phyloP scores from a whole-genome alignment of 2,329 filamentous ascomycete species.

The Colletotrichum liaoningense region DNA sequence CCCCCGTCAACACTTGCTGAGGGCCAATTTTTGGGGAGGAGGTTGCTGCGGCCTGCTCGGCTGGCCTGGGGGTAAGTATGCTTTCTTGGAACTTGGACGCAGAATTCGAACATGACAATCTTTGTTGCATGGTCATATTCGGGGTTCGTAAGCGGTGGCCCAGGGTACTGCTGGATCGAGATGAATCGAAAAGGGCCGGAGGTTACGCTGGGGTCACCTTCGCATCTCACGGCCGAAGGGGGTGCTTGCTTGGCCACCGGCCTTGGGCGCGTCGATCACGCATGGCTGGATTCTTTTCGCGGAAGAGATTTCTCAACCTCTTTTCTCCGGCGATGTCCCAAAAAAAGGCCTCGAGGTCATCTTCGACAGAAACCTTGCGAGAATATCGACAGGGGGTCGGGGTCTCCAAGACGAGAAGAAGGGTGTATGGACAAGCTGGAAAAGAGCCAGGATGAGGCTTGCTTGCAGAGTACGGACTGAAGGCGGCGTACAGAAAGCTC shows the following conservation, averaged over 20 bases:
- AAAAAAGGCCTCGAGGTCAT: slow-evolving; percentile 22
- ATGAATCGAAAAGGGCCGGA: slow-evolving; percentile 24
- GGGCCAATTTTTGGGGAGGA: slow-evolving; percentile 8
- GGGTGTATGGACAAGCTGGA: not conserved
- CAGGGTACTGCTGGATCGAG: slow-evolving; percentile 28
- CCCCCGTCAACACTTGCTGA: slow-evolving; percentile 8
- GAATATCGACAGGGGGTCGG: slow-evolving; percentile 1
- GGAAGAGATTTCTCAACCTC: not conserved
- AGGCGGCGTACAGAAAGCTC: slow-evolving; percentile 11
- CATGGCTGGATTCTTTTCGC: not conserved
- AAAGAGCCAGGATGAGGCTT: slow-evolving; percentile 2
- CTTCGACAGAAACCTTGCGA: slow-evolving; percentile 20
- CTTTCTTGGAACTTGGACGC: slow-evolving; percentile 4
- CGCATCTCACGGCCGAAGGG: slow-evolving; percentile 15
- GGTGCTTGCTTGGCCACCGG: slow-evolving; percentile 15
- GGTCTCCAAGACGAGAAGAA: not conserved
- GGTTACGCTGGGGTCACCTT: slow-evolving; percentile 20
- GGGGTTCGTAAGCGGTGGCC: slow-evolving; percentile 18
- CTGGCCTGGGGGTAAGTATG: slow-evolving; percentile 5
- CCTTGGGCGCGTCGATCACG: slow-evolving; percentile 29
- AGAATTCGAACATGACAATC: slow-evolving; percentile 22
- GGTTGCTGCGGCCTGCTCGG: slow-evolving; percentile 5
- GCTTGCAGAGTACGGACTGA: slow-evolving; percentile 15
- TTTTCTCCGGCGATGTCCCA: not conserved
- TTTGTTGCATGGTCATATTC: slow-evolving; percentile 20